Conservation (phyloP, 2,329 filamentous ascomycete genomes). For the Colletotrichum sp. region DNA sequence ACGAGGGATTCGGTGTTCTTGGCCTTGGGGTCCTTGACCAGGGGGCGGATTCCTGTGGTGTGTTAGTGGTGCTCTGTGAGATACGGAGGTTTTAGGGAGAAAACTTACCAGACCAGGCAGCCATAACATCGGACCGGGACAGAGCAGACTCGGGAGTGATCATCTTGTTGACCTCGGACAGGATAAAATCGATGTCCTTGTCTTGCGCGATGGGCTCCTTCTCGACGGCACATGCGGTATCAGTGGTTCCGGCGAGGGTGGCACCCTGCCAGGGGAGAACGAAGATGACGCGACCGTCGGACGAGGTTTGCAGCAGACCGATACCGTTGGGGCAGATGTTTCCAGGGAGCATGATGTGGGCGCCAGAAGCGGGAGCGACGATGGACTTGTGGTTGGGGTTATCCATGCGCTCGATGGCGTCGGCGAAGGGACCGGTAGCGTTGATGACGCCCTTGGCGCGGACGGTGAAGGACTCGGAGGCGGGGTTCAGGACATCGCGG, state of each 20-base stretch:
- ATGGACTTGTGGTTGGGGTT: constrained; percentile 72
- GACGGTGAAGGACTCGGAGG: constrained; percentile 70
- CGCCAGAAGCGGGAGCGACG: constrained; percentile 80
- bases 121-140: constrained; percentile 75
- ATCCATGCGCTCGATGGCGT: constrained; percentile 82
- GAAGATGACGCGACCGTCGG: constrained; percentile 87
- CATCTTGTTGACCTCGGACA: constrained; percentile 79
- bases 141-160: constrained; percentile 78
- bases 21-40: constrained; percentile 82
- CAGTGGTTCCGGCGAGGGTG: constrained; percentile 84
- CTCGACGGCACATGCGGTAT: constrained; percentile 73
- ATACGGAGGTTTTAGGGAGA: not conserved
- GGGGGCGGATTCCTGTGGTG: constrained; percentile 67
- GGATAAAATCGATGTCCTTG: constrained; percentile 82
- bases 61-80: not conserved
- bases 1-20: constrained; percentile 85
- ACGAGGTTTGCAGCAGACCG: constrained; percentile 83
- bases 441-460: constrained; percentile 83
- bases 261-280: constrained; percentile 88
- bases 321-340: constrained; percentile 81
- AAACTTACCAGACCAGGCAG: constrained; percentile 76
- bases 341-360: constrained; percentile 83
- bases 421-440: constrained; percentile 82
- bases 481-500: constrained; percentile 57
- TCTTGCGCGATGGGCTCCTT: constrained; percentile 75